Evolutionary conservation across 73 alveolate species (phyloP), one percentile per base, ranked within the genome.

Genomic region (Tetrahymena thermophila): DNA sequence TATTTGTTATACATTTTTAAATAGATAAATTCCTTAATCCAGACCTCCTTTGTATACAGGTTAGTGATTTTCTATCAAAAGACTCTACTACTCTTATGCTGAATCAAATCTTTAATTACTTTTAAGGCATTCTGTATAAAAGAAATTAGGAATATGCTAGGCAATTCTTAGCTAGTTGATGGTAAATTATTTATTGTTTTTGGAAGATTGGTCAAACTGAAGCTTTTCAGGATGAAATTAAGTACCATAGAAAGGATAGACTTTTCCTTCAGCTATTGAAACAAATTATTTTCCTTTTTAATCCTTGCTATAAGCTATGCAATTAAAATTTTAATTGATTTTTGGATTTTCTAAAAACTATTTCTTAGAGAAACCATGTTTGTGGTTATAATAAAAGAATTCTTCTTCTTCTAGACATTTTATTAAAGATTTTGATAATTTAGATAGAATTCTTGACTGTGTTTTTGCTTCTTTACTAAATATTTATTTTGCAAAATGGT

Each of bases 181-280:
- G 31, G 35, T 71, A 28, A 71, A 71, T 71, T 71, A 71, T 71
- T 71, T 71, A 28, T n/a, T 28, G 11, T 4, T 28, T 71, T 71
- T 28, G 0, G 94, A 44, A 35, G 84, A 85, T 1, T 85, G 96
- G 11, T 43, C 56, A 84, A 38, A 95, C 85, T 85, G 56, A 23
- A 28, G 35, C 14, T 94, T 43, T 71, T 97, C 98, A 13, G 98
- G 98, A 83, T 97, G 98, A 95, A 89, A 97, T 55, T 96, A 94
- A 9, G 85, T 31, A 0, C 84, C 93, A 43, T 56, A 96, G 94
- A 97, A 71, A 35, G 98, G 98, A 55, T 97, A 97, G 31, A 93
- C 50, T 93, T 93, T 94, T 0, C 97, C 98, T 85, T 97, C 98
- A 15, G 96, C 96, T 11, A 95, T 57, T 5, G 97, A 55, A 40